phyloP scores from a whole-genome alignment of 306 rosid genomes.

The Cucurbita maxima region DNA sequence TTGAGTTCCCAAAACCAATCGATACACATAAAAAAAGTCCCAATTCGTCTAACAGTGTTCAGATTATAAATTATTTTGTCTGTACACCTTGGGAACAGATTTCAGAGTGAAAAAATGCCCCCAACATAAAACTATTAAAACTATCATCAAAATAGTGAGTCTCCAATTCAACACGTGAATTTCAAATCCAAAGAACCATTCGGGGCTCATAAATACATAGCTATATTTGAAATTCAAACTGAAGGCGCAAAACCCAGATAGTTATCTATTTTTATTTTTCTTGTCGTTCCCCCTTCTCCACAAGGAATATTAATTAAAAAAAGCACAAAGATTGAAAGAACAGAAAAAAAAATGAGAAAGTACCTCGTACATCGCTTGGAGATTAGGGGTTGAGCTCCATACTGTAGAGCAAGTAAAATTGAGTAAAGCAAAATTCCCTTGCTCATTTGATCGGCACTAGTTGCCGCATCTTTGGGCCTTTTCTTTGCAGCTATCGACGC shows the following conservation, averaged over 20 bases:
- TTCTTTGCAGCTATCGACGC: constrained; percentile 8
- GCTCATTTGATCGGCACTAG: constrained; percentile 13
- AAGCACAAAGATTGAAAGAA: background rate
- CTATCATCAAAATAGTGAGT: background rate
- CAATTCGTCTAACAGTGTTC: background rate
- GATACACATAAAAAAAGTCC: background rate
- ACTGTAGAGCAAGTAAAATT: constrained; percentile 68
- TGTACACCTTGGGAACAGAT: background rate
- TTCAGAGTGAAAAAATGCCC: background rate
- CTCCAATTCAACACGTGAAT: background rate
- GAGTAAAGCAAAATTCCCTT: constrained; percentile 49
- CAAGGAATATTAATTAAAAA: background rate
- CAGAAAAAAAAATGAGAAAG: background rate
- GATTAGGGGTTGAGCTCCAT: constrained; percentile 93
- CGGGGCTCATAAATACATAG: background rate
- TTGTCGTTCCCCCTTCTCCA: background rate
- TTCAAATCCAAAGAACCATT: background rate
- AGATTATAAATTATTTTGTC: background rate
- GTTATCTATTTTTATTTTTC: background rate
- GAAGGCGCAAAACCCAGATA: background rate
- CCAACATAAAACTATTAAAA: background rate
- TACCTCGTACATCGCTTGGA: constrained; percentile 73
- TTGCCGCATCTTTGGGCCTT: constrained; percentile 19
- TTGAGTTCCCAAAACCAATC: background rate
- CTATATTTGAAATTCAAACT: background rate